These are phyloP conservation scores for Ophiostoma sp. DNA, from an alignment of 2,329 filamentous ascomycete genomes.

Conservation along the genomic window DNA sequence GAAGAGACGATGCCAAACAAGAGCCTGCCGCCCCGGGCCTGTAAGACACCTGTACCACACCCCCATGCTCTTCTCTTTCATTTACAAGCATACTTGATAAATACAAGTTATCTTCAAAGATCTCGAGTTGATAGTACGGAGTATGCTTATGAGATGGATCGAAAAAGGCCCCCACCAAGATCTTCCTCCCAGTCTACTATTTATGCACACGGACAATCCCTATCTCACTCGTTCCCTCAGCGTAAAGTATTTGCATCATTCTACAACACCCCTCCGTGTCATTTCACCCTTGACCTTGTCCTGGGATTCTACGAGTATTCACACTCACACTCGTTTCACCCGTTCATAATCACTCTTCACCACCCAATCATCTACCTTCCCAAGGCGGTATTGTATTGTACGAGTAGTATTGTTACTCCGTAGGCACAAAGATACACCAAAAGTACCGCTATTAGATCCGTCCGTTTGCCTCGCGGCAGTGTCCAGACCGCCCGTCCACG, in stretches of 20 bases:
- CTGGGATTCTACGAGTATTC: too few relatives aligned
- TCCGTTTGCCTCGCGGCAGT: slow-evolving; percentile 18
- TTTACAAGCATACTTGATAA: too few relatives aligned
- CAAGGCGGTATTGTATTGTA: neutral
- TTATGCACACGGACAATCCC: slow-evolving; percentile 9
- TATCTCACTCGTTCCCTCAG: neutral
- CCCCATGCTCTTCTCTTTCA: too few relatives aligned
- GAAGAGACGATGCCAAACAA: neutral
- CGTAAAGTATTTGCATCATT: slow-evolving; percentile 7
- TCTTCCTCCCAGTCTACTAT: neutral
- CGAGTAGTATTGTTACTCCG: neutral
- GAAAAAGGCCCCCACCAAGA: neutral
- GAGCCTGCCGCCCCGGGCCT: too few relatives aligned
- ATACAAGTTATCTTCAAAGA: too few relatives aligned
- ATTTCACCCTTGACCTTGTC: too few relatives aligned
- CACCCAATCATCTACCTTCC: too few relatives aligned
- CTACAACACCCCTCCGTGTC: neutral
- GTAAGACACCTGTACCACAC: too few relatives aligned
- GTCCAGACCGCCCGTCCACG: slow-evolving; percentile 24
- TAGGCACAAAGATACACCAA: neutral
- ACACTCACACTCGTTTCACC: too few relatives aligned
- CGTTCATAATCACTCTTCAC: neutral
- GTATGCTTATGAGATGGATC: neutral
- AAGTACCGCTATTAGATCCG: slow-evolving; percentile 4
- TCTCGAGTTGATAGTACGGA: too few relatives aligned